Percentiles rank a stretch among this genome's conserved stretches.
These are phyloP conservation scores for Geranomyces michiganensis DNA, from an alignment of 192 early-diverging fungal species.

Conservation along the genomic window DNA sequence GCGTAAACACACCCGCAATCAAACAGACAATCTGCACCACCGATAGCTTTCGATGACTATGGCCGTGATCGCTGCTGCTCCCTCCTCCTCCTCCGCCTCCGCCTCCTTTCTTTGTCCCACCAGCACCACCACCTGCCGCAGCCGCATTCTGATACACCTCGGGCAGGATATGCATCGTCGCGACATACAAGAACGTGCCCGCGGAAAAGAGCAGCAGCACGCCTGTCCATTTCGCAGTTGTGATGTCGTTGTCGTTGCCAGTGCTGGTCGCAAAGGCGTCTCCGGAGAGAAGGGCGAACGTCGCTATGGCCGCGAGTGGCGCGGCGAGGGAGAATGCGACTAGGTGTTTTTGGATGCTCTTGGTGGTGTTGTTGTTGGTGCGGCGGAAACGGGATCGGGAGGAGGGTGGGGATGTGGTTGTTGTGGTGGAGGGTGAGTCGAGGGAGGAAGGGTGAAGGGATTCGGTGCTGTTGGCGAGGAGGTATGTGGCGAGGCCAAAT, in stretches of 20 bases:
- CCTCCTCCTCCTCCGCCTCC: neutral
- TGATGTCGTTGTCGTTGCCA: slow-evolving; percentile 1
- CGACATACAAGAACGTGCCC: slow-evolving; percentile 83
- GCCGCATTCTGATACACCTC: slow-evolving; percentile 52
- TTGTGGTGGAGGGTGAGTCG: too few relatives aligned
- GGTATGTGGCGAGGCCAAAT: slow-evolving; percentile 86
- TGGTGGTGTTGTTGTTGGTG: too few relatives aligned
- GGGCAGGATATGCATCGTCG: slow-evolving; percentile 79
- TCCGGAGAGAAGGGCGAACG: slow-evolving; percentile 40
- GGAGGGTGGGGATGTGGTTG: too few relatives aligned
- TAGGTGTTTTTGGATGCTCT: slow-evolving; percentile 74
- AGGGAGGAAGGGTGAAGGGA: too few relatives aligned
- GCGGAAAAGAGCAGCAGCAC: slow-evolving; percentile 88
- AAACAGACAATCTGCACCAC: slow-evolving; percentile 27
- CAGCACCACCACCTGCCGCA: slow-evolving; percentile 1
- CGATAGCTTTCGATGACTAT: slow-evolving; percentile 26
- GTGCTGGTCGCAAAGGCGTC: slow-evolving; percentile 39
- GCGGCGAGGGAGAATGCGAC: slow-evolving; percentile 81
- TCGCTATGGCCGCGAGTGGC: slow-evolving; percentile 77
- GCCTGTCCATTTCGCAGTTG: slow-evolving; percentile 75
- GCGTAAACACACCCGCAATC: slow-evolving; percentile 37
- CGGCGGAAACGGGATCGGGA: slow-evolving; percentile 45
- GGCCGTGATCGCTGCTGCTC: neutral
- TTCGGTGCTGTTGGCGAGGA: slow-evolving; percentile 72
- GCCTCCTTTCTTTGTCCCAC: neutral